Evolutionary conservation across 1,284 basidiomycete genomes (phyloP).

Genomic region (Tilletia setariae): DNA sequence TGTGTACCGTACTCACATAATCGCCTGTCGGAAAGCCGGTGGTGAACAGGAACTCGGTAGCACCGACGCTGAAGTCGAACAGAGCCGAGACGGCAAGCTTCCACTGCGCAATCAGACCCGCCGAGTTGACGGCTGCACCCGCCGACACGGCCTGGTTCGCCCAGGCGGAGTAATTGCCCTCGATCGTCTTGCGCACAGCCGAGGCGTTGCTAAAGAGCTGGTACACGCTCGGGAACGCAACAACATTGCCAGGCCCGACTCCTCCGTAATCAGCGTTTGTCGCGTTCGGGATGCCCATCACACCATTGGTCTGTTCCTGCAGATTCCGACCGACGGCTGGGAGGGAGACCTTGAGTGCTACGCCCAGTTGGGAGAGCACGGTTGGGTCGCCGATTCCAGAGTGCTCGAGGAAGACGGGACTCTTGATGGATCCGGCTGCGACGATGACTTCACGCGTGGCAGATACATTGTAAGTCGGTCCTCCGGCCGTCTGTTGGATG

Average conservation of each 20-base stretch:
- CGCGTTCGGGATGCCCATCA: conserved; percentile 30
- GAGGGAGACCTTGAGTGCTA: conserved; percentile 48
- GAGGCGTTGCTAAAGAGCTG: conserved; percentile 35
- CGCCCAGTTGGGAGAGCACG: conserved; percentile 50
- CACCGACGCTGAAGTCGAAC: conserved; percentile 33
- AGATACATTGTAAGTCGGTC: conserved; percentile 40
- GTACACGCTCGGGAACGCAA: conserved; percentile 30
- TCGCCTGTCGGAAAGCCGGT: conserved; percentile 33
- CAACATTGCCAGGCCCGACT: conserved; percentile 42
- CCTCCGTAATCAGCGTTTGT: conserved; percentile 29
- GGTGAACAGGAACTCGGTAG: conserved; percentile 45
- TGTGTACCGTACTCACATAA: too few species aligned
- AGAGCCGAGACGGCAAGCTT: conserved; percentile 26
- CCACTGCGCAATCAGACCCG: conserved; percentile 35
- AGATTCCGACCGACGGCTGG: conserved; percentile 55
- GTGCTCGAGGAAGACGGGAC: conserved; percentile 57
- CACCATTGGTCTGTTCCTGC: conserved; percentile 56
- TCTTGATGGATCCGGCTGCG: conserved; percentile 56
- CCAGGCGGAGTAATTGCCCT: conserved; percentile 29
- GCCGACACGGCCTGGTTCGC: conserved; percentile 29
- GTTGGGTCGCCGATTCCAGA: conserved; percentile 55
- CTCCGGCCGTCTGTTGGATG: conserved; percentile 29
- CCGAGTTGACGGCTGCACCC: conserved; percentile 35
- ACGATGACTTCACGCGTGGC: conserved; percentile 57
- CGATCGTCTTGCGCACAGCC: conserved; percentile 33